phyloP scores from a whole-genome alignment of 257 asterid species.

The Nicotiana tabacum region DNA sequence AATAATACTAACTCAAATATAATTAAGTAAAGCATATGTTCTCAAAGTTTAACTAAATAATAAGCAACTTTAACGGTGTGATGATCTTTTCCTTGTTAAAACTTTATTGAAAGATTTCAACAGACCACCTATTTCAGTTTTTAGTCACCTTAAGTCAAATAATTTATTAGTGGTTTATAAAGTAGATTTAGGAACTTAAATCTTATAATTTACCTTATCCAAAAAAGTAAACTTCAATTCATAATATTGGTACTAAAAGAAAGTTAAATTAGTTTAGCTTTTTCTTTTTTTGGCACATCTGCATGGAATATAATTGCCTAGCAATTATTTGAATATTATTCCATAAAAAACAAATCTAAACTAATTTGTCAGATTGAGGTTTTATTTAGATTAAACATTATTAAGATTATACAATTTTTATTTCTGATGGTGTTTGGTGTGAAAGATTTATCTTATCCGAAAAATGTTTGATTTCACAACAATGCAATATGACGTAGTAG shows the following conservation, averaged over 20 bases:
- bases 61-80: not conserved
- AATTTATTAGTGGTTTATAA: not conserved
- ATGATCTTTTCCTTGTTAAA: not conserved
- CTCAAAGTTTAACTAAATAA: not conserved
- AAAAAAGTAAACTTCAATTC: not conserved
- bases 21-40: not conserved
- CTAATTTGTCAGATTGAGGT: not conserved
- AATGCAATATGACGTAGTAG: not conserved
- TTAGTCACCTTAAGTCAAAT: not conserved
- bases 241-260: not conserved
- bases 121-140: not conserved
- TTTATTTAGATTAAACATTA: not conserved
- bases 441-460: not conserved
- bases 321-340: not conserved
- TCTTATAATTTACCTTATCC: not conserved
- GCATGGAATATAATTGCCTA: not conserved
- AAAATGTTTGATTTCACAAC: not conserved
- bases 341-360: not conserved
- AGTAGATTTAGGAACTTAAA: not conserved
- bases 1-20: not conserved
- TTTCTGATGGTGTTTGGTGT: not conserved
- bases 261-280: not conserved
- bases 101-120: not conserved
- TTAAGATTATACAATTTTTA: not conserved
- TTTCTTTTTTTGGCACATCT: not conserved